These are phyloP conservation scores for Rehmannia glutinosa DNA, from an alignment of 257 asterid genomes.

Conservation along the genomic window DNA sequence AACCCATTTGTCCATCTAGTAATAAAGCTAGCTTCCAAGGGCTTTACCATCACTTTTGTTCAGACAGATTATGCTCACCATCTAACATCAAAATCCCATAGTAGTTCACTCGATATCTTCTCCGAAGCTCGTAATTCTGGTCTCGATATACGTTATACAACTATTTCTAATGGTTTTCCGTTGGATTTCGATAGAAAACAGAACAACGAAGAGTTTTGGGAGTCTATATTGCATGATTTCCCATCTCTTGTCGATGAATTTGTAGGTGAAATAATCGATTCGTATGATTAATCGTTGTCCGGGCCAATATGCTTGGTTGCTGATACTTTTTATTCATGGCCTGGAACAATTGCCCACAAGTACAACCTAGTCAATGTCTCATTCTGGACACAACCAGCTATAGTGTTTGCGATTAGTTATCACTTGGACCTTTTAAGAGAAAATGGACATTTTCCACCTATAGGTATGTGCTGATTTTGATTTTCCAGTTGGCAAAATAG, in stretches of 20 bases:
- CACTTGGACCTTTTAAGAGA: neutral
- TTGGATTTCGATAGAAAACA: conserved; percentile 25
- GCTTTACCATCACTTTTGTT: too few species aligned
- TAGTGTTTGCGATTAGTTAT: conserved; percentile 23
- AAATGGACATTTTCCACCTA: neutral
- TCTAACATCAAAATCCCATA: neutral
- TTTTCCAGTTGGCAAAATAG: too few species aligned
- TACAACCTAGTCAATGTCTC: conserved; percentile 38
- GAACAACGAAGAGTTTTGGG: conserved; percentile 16
- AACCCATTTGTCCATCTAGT: too few species aligned
- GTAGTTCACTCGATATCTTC: conserved; percentile 28
- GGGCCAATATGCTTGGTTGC: conserved; percentile 27
- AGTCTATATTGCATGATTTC: conserved; percentile 13
- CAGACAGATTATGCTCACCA: neutral
- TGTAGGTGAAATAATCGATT: conserved; percentile 26
- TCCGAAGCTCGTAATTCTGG: conserved; percentile 27
- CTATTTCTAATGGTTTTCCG: conserved; percentile 27
- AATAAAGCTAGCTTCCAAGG: too few species aligned
- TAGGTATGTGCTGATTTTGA: neutral
- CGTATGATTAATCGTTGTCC: too few species aligned
- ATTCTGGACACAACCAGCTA: conserved; percentile 42
- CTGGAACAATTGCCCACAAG: conserved; percentile 30
- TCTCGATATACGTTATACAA: conserved; percentile 31
- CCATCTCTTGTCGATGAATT: conserved; percentile 36
- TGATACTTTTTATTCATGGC: conserved; percentile 40